Percentiles rank a stretch among this genome's conserved stretches.
Conservation (phyloP, 495 filamentous ascomycete genomes). For the Saxophila tyrrhenica region DNA sequence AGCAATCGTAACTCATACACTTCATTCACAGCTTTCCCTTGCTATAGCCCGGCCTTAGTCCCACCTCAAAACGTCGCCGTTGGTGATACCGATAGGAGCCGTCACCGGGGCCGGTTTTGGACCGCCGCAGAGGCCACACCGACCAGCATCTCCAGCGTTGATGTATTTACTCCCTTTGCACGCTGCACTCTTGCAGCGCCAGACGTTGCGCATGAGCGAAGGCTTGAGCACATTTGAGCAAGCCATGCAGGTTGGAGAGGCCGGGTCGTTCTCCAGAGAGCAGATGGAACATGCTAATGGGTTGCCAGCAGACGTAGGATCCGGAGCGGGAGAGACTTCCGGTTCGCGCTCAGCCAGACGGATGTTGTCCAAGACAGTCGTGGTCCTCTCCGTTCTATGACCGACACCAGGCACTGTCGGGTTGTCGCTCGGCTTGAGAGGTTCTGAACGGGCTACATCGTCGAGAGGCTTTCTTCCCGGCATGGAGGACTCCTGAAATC, state of each 20-base stretch:
- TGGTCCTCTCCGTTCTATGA: too few relatives aligned
- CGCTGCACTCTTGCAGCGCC: constrained; percentile 45
- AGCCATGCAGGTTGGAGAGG: constrained; percentile 44
- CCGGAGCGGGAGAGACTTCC: neutral
- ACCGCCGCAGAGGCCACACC: constrained; percentile 56
- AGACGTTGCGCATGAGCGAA: constrained; percentile 37
- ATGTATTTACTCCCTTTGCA: constrained; percentile 46
- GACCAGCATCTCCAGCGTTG: constrained; percentile 52
- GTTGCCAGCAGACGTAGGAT: neutral
- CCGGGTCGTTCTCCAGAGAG: constrained; percentile 44
- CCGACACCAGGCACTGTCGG: too few relatives aligned
- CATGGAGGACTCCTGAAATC: neutral
- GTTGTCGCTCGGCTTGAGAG: too few relatives aligned
- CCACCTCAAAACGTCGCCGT: constrained; percentile 16
- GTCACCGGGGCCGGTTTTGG: constrained; percentile 9
- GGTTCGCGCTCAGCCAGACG: neutral
- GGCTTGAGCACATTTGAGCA: constrained; percentile 56
- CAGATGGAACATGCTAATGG: constrained; percentile 44
- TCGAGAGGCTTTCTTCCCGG: too few relatives aligned
- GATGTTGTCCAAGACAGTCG: too few relatives aligned
- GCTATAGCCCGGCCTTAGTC: constrained; percentile 6
- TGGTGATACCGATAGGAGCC: constrained; percentile 4
- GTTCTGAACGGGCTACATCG: too few relatives aligned
- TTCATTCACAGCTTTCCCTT: neutral
- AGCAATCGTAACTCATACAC: neutral